Evolutionary conservation across 306 rosid species (phyloP).

Genomic region (Lotus japonicus): DNA sequence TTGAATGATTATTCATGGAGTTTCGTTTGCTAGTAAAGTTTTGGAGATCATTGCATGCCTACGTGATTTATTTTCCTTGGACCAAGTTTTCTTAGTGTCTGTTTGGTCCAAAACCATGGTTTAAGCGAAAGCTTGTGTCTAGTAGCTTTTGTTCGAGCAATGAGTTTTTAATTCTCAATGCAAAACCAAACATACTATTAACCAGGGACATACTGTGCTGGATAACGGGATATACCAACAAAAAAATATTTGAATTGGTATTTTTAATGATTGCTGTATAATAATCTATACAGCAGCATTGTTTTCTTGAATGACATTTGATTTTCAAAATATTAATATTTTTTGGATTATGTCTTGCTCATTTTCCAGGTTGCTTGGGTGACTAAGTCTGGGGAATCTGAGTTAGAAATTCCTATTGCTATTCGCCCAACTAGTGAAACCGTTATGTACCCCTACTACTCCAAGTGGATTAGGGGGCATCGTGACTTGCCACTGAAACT

Average conservation of each 20-base stretch:
- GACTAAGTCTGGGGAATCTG: conserved; percentile 76
- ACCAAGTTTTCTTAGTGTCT: not conserved
- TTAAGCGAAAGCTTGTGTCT: too few relatives aligned
- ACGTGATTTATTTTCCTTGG: not conserved
- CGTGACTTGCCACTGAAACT: conserved; percentile 95
- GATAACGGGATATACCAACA: not conserved
- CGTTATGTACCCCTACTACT: conserved; percentile 97
- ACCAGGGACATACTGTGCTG: not conserved
- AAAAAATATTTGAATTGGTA: not conserved
- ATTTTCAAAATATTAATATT: not conserved
- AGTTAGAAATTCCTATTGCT: conserved; percentile 79
- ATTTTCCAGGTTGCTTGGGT: conserved; percentile 89
- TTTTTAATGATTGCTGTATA: not conserved
- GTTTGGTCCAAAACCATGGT: too few relatives aligned
- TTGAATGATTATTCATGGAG: not conserved
- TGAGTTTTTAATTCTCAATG: too few relatives aligned
- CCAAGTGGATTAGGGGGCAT: conserved; percentile 98
- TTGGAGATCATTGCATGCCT: not conserved
- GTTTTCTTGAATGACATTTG: not conserved
- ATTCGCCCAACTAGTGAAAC: conserved; percentile 99
- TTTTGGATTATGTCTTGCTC: not conserved
- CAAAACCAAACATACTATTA: too few relatives aligned
- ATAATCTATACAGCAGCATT: not conserved
- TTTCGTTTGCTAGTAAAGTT: not conserved
- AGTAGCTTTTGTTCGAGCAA: too few relatives aligned